Evolutionary conservation across 345 rosid species (phyloP), one percentile per base, ranked within the genome.

Genomic region (Durio zibethinus): DNA sequence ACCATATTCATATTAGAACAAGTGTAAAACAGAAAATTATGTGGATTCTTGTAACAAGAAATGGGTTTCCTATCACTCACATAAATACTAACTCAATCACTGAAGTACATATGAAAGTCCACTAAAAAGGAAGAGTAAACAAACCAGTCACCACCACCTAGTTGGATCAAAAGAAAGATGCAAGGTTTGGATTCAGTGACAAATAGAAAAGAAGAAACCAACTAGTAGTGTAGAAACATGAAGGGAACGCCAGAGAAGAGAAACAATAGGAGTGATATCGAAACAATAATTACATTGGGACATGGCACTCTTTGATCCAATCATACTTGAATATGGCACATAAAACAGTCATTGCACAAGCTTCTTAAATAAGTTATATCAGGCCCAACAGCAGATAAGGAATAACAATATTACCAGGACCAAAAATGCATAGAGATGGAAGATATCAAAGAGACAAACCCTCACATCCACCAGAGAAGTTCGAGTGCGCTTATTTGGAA

Each of bases 401-500:
- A 53, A 67, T 61, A 42, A 59, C 5, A 15, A 48, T 29, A 36
- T 4, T 18, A 74, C 57, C 45, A 82, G 21, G 57, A 33, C 23
- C 36, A 48, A 40, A 31, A 27, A 77, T 66, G 33, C 42, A 78
- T 9, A 64, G 31, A 21, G 25, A 20, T 35, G 62, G 50, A 74
- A 77, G 75, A 36, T 71, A 59, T 65, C 75, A 76, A 68, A 73
- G 77, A 63, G 76, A 85, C 89, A 82, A 80, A 89, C 91, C 92
- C 85, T 86, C 70, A 79, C 77, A 84, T 86, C 97, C 89, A 86
- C 91, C 91, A 96, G 67, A 77, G 97, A 92, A 73, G 97, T 96
- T 78, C 99, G 97, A 53, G 97, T 88, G 65, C 98, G 93, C 83
- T 94, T 94, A 86, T 85, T 94, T 78, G 96, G 87, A 76, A 89